Conservation (phyloP, 1,284 basidiomycete species). For the Microbotryum scabiosae region DNA sequence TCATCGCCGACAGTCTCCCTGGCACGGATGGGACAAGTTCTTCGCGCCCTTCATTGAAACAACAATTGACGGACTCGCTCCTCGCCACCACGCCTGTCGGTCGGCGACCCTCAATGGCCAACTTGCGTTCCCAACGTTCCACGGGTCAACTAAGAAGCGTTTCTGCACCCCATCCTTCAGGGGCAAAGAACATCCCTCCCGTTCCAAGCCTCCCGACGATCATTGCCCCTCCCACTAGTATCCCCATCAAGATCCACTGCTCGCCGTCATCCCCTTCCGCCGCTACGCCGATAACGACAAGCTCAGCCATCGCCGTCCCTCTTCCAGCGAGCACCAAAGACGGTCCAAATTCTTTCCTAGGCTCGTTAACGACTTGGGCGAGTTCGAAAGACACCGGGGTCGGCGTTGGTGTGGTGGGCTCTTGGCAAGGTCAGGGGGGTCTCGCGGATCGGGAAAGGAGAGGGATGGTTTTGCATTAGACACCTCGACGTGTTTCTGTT, state of each 20-base stretch:
- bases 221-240: background rate
- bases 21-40: background rate
- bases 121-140: background rate
- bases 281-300: background rate
- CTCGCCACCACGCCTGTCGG: background rate
- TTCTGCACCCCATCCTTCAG: background rate
- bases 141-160: background rate
- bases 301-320: background rate
- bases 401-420: too few relatives aligned
- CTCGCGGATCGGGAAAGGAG: too few relatives aligned
- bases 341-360: background rate
- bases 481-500: too few relatives aligned
- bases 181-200: background rate
- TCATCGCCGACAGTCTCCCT: background rate
- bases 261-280: background rate
- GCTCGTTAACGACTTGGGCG: conserved; percentile 3
- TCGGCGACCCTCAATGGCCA: background rate
- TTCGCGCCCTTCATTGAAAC: too few relatives aligned
- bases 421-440: too few relatives aligned
- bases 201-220: background rate
- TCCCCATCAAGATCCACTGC: background rate
- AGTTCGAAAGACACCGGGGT: background rate
- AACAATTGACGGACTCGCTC: background rate
- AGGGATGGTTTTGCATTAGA: too few relatives aligned
- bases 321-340: background rate